Percentiles rank a stretch among this genome's conserved stretches.
Conservation (phyloP, 495 filamentous ascomycete species). For the Aspergillus baeticus region DNA sequence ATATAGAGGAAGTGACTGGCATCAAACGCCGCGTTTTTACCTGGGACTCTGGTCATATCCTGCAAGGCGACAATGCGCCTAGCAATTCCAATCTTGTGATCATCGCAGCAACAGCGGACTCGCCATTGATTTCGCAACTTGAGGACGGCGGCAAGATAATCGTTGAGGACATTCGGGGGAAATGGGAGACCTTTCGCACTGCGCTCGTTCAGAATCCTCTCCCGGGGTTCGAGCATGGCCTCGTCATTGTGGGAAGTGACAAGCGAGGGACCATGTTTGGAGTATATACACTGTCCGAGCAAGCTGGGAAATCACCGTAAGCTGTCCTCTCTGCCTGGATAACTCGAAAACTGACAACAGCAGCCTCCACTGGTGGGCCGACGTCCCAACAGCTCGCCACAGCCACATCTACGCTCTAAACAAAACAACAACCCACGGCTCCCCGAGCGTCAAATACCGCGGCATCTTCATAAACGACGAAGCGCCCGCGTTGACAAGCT, state of each 20-base stretch:
- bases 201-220: constrained; percentile 59
- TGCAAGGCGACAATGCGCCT: no score
- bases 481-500: background rate
- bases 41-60: no score
- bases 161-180: constrained; percentile 50
- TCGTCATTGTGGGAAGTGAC: constrained; percentile 70
- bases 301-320: constrained; percentile 68
- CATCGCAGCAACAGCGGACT: constrained; percentile 69
- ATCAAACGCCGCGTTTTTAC: no score
- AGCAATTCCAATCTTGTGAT: constrained; percentile 39
- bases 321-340: no score
- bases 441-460: background rate
- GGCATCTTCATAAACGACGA: background rate
- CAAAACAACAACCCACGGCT: background rate
- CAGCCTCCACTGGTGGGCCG: no score
- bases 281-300: constrained; percentile 71
- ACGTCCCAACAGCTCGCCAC: no score
- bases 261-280: constrained; percentile 71
- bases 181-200: constrained; percentile 71
- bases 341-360: no score
- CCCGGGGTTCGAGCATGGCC: constrained; percentile 52
- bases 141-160: constrained; percentile 54
- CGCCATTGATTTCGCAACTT: constrained; percentile 57
- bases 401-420: background rate
- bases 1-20: no score